phyloP scores from a whole-genome alignment of 495 filamentous ascomycete genomes.

The Barbatosphaeria neglecta region DNA sequence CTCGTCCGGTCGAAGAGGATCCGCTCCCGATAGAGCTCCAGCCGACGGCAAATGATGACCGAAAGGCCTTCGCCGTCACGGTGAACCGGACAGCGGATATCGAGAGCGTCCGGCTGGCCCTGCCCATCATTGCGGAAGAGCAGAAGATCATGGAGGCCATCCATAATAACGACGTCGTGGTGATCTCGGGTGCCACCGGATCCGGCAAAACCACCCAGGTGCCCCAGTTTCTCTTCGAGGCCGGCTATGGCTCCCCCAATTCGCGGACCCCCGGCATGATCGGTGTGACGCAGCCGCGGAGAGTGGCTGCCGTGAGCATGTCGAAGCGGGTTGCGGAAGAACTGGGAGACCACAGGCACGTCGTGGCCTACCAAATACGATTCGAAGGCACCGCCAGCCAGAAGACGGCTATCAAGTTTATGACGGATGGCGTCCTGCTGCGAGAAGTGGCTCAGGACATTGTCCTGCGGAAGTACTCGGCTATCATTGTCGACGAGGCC shows the following conservation, averaged over 20 bases:
- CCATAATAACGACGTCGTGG: constrained; percentile 71
- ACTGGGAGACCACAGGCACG: constrained; percentile 54
- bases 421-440: constrained; percentile 95
- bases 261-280: constrained; percentile 83
- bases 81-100: constrained; percentile 64
- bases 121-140: constrained; percentile 89
- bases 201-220: constrained; percentile 97
- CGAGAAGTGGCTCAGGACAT: constrained; percentile 89
- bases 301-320: constrained; percentile 92
- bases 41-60: constrained; percentile 45
- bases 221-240: constrained; percentile 90
- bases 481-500: constrained; percentile 91
- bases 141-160: constrained; percentile 98
- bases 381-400: constrained; percentile 77
- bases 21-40: constrained; percentile 65
- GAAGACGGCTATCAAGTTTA: constrained; percentile 93
- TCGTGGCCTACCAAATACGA: constrained; percentile 86
- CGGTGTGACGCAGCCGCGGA: constrained; percentile 84
- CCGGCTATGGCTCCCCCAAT: constrained; percentile 71
- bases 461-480: constrained; percentile 81
- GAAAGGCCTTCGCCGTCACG: constrained; percentile 66
- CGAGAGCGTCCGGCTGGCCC: constrained; percentile 60
- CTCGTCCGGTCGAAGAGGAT: constrained; percentile 55
- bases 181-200: constrained; percentile 93
- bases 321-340: constrained; percentile 83